Conservation (phyloP, 495 filamentous ascomycete genomes). For the Hypoxylon subgilvum region DNA sequence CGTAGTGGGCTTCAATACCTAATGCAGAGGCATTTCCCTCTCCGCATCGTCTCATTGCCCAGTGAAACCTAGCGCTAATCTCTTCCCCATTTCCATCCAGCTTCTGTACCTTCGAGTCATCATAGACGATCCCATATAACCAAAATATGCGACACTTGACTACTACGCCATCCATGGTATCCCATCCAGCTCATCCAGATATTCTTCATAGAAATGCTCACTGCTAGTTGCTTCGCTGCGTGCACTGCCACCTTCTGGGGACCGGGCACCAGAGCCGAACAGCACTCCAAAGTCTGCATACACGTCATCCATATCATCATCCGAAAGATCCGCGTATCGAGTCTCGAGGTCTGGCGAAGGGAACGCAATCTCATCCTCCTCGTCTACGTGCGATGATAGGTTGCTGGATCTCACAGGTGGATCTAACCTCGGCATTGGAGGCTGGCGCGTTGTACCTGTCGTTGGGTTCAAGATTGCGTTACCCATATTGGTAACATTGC, state of each 20-base stretch:
- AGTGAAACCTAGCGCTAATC: background rate
- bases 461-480: background rate
- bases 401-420: slow-evolving; percentile 4
- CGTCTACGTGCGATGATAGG: slow-evolving; percentile 7
- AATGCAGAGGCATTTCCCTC: background rate
- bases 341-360: slow-evolving; percentile 53
- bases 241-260: slow-evolving; percentile 21
- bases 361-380: slow-evolving; percentile 49
- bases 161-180: slow-evolving; percentile 43
- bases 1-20: slow-evolving; percentile 12
- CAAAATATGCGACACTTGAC: background rate
- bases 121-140: background rate
- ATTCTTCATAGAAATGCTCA: slow-evolving; percentile 47
- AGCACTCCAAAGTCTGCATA: slow-evolving; percentile 57
- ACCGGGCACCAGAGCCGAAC: slow-evolving; percentile 43
- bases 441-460: background rate
- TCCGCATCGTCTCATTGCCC: background rate
- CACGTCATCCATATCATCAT: slow-evolving; percentile 49
- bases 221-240: slow-evolving; percentile 10
- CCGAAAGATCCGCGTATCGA: slow-evolving; percentile 49
- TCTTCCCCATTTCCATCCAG: slow-evolving; percentile 1
- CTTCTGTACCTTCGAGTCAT: background rate
- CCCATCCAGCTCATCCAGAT: slow-evolving; percentile 56
- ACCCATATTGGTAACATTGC: background rate
- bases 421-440: background rate